These are phyloP conservation scores for Ascochyta lentis DNA, from an alignment of 2,329 filamentous ascomycete species.

Conservation along the genomic window DNA sequence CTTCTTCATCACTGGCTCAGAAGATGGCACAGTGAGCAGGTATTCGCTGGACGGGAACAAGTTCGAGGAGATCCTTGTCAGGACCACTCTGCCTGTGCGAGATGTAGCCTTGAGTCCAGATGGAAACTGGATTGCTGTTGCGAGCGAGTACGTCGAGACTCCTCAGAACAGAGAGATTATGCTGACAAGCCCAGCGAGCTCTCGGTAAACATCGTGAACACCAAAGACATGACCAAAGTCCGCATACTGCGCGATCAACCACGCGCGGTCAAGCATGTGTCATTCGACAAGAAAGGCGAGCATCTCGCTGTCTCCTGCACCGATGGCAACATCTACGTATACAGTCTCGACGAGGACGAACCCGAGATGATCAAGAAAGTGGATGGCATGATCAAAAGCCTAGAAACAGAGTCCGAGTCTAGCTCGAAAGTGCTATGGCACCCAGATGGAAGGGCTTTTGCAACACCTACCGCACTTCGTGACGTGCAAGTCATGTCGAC, in stretches of 20 bases:
- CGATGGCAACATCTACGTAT: constrained; percentile 89
- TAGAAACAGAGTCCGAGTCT: constrained; percentile 78
- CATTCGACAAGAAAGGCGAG: constrained; percentile 81
- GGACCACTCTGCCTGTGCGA: constrained; percentile 84
- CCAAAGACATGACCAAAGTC: constrained; percentile 76
- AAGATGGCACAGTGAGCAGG: constrained; percentile 94
- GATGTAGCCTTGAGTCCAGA: constrained; percentile 85
- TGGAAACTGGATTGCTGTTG: constrained; percentile 86
- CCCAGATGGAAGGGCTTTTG: constrained; percentile 91
- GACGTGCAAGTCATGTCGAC: constrained; percentile 85
- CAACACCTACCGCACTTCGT: constrained; percentile 78
- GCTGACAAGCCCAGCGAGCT: constrained; percentile 66
- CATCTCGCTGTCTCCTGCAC: constrained; percentile 82
- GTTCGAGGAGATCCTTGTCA: constrained; percentile 82
- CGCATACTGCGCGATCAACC: constrained; percentile 82
- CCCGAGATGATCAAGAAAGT: constrained; percentile 83
- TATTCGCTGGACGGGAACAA: constrained; percentile 78
- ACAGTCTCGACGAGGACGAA: constrained; percentile 78
- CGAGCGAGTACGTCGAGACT: constrained; percentile 75
- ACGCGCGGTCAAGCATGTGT: constrained; percentile 87
- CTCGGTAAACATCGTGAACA: constrained; percentile 86
- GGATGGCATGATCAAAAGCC: constrained; percentile 80
- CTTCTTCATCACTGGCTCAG: constrained; percentile 87
- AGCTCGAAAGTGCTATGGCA: constrained; percentile 86
- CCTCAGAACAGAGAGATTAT: constrained; percentile 1